Percentiles rank a stretch among this genome's conserved stretches.
These are phyloP conservation scores for Aspergillus quadricinctus DNA, from an alignment of 2,329 filamentous ascomycete genomes.

Conservation along the genomic window DNA sequence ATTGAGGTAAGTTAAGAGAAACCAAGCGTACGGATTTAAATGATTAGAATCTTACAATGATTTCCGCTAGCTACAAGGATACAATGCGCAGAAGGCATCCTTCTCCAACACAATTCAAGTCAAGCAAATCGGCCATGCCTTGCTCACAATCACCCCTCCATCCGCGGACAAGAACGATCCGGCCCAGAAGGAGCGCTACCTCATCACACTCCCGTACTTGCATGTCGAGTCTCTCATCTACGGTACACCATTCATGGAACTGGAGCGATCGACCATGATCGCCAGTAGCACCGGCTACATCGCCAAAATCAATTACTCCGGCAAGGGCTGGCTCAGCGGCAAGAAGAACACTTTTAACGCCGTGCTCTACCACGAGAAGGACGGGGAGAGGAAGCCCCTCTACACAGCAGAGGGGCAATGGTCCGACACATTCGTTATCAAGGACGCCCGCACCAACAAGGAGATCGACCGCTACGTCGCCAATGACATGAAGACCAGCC, in stretches of 20 bases:
- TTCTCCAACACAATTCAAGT: slow-evolving; percentile 92
- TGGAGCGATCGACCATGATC: slow-evolving; percentile 81
- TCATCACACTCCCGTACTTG: slow-evolving; percentile 85
- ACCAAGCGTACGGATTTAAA: background rate
- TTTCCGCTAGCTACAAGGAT: slow-evolving; percentile 59
- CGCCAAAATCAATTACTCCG: slow-evolving; percentile 85
- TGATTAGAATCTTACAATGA: background rate
- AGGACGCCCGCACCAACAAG: slow-evolving; percentile 55
- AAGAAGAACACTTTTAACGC: slow-evolving; percentile 92
- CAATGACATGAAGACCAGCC: slow-evolving; percentile 54
- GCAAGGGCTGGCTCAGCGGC: slow-evolving; percentile 89
- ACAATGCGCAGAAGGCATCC: slow-evolving; percentile 94
- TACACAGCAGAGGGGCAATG: slow-evolving; percentile 85
- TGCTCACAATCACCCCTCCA: slow-evolving; percentile 61
- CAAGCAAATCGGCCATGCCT: slow-evolving; percentile 87
- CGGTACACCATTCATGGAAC: slow-evolving; percentile 74
- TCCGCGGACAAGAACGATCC: slow-evolving; percentile 49
- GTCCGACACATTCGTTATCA: slow-evolving; percentile 77
- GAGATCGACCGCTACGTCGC: slow-evolving; percentile 60
- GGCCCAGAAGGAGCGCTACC: slow-evolving; percentile 60
- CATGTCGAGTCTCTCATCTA: slow-evolving; percentile 89
- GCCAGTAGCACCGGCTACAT: slow-evolving; percentile 81
- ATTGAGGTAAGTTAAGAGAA: slow-evolving; percentile 50
- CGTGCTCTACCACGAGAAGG: slow-evolving; percentile 62
- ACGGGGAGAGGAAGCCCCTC: slow-evolving; percentile 65